Base-by-base conservation (phyloP, 2,329 filamentous ascomycete species). In the Endoconidiophora polonica region DNA sequence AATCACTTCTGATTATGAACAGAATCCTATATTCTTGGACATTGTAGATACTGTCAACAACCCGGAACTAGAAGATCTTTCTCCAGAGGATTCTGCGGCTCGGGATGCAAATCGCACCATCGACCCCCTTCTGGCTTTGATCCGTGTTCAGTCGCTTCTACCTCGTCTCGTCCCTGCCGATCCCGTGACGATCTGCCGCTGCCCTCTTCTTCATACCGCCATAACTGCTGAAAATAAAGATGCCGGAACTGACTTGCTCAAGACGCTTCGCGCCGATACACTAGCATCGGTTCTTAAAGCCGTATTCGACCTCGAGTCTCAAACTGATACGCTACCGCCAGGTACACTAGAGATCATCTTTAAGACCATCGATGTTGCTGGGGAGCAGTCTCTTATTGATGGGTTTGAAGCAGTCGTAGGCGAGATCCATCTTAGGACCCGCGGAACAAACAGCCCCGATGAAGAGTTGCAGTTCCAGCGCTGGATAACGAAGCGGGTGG, bases 81-180 rank as follows among this genome's bases (percentile, higher is more conserved):
- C 26, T 9, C 26, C 26, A 9, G 26, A 29, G 12, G 33, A 23
- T 20, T 22, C 18, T 10, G 6, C 16, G n/a, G n/a, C 7, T 23
- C n/a, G n/a, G 1, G 38, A 41, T 9, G 41, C 22, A 44, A 2
- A 18, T 12, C 42, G 38, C 9, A 38, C 29, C 10, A 29, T 41
- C 2, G 40, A 49, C 16, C 9, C 26, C 9, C 48, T 49, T 20
- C 36, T 39, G 14, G 29, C 41, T 16, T 42, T 49, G 3, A 23
- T 41, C 14, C 12, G 48, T 44, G 48, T 49, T n/a, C 48, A 39
- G 29, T 44, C 48, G 9, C 33, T 49, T 12, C 9, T 49, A 24
- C 41, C 48, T 5, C 29, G 33, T 16, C 33, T 52, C 10, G 22
- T 52, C 3, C 36, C 45, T 3, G 26, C 22, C 3, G 20, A 45